Base-by-base conservation (phyloP, 2,329 filamentous ascomycete genomes). In the Tolypocladium album region DNA sequence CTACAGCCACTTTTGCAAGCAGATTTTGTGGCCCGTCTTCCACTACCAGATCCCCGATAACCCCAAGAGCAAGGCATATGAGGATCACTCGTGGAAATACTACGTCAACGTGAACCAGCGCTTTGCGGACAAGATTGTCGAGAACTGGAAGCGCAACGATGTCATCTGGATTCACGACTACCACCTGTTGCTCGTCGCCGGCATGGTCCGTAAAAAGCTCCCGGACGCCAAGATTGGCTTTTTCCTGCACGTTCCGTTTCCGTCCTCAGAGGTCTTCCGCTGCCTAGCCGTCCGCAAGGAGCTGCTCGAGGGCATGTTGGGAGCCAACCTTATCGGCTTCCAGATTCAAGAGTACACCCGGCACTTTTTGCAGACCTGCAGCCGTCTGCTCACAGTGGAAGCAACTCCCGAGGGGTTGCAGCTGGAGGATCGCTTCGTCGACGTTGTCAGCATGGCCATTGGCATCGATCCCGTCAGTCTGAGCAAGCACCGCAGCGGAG, bases 41-140 rank as follows among this genome's bases (percentile, higher is more conserved):
- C 92, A 97, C 75, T 97, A 97, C 73, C 92, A 97, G 74, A 96
- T 97, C 61, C 94, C 93, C 0, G 94, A 97, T 71, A 95, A 96
- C 70, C 93, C 93, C 34, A 96, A 96, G 80, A 97, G 92, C 84
- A 97, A 97, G 74, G 93, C 93, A 0, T 97, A 96, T 72, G 89
- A 96, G 72, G 93, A 97, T 67, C 92, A 97, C 74, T 97, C 92
- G 0, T 97, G 92, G 91, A 84, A 92, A 66, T 96, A 90, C 77
- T 97, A 97, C 68, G 88, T 92, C 70, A 90, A 90, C 59, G 83
- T 97, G 69, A 97, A 97, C 76, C 88, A 94, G 72, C 90, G 88
- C 3, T 97, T 97, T 74, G 93, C 93, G 39, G 89, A 97, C 71
- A 88, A 88, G 70, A 92, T 97, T 61, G 80, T 96, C 56, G 88